These are phyloP conservation scores for Trichosporon asahii DNA, from an alignment of 1,284 basidiomycete species.

Conservation along the genomic window DNA sequence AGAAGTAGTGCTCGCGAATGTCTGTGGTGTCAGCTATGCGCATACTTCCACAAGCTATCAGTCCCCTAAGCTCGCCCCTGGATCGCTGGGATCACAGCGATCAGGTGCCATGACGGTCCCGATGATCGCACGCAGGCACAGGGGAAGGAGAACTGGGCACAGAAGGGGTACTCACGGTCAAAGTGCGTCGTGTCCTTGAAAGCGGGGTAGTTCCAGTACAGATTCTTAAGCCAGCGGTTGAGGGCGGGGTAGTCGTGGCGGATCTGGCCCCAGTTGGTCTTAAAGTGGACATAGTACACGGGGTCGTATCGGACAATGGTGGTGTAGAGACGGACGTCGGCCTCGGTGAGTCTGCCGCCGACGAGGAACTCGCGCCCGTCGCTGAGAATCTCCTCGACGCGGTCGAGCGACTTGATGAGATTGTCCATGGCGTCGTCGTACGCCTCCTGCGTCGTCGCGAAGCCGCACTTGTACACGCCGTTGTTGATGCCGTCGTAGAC, in stretches of 20 bases:
- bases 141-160: not conserved
- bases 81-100: not conserved
- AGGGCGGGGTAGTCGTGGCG: slow-evolving; percentile 73
- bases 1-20: slow-evolving; percentile 80
- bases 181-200: slow-evolving; percentile 89
- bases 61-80: too few relatives aligned
- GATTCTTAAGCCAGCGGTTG: slow-evolving; percentile 74
- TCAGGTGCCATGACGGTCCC: not conserved
- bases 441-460: slow-evolving; percentile 75
- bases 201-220: slow-evolving; percentile 86
- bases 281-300: slow-evolving; percentile 89
- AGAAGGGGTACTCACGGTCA: slow-evolving; percentile 44
- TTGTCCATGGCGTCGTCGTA: slow-evolving; percentile 72
- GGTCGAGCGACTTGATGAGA: slow-evolving; percentile 74
- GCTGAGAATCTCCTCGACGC: slow-evolving; percentile 69
- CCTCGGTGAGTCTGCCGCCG: slow-evolving; percentile 79
- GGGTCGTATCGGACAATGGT: slow-evolving; percentile 82
- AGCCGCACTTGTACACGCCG: slow-evolving; percentile 75
- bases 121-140: not conserved
- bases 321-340: slow-evolving; percentile 83
- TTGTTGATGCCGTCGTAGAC: slow-evolving; percentile 69
- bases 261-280: slow-evolving; percentile 77
- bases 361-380: slow-evolving; percentile 76
- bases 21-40: slow-evolving; percentile 53
- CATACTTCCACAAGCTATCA: not conserved